A percentile compares a stretch with the other conserved stretches of the same genome.
phyloP scores from a whole-genome alignment of 2,329 filamentous ascomycete species.

The Emydomyces testavorans region DNA sequence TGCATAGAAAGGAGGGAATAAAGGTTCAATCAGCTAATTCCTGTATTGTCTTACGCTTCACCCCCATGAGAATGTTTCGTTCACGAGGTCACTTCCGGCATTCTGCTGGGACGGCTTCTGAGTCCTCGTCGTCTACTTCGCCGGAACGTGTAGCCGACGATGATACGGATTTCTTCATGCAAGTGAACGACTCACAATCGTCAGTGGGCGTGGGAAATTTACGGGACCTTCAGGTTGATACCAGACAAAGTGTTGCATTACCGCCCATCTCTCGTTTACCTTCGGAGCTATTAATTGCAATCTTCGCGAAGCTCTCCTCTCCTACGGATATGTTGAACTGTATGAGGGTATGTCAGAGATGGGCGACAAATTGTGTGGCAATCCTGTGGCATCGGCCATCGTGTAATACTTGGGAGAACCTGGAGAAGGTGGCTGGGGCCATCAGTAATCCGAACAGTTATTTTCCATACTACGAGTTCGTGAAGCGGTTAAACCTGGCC shows the following conservation, averaged over 20 bases:
- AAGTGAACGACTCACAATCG: conserved; percentile 80
- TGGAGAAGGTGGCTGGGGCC: conserved; percentile 68
- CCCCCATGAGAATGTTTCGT: conserved; percentile 26
- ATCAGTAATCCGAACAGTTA: conserved; percentile 61
- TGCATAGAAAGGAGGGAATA: not conserved
- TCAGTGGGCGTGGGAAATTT: conserved; percentile 73
- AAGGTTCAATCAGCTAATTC: not conserved
- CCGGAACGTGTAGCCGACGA: conserved; percentile 52
- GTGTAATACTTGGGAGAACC: conserved; percentile 75
- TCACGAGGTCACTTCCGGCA: conserved; percentile 28
- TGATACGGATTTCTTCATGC: conserved; percentile 84
- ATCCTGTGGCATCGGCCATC: conserved; percentile 89
- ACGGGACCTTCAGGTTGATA: conserved; percentile 59
- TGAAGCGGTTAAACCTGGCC: conserved; percentile 84
- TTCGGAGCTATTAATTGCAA: conserved; percentile 85
- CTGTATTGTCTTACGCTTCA: not conserved
- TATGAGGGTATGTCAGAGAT: conserved; percentile 88
- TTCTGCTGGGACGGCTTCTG: conserved; percentile 32
- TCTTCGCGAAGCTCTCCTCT: conserved; percentile 72
- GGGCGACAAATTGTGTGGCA: conserved; percentile 85
- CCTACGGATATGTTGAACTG: conserved; percentile 70
- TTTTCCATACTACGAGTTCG: conserved; percentile 80
- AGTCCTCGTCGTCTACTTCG: conserved; percentile 27
- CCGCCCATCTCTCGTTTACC: conserved; percentile 70
- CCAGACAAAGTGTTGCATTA: conserved; percentile 28